phyloP scores from a whole-genome alignment of 371 early-diverging fungal genomes.

The Mortierella sp. region DNA sequence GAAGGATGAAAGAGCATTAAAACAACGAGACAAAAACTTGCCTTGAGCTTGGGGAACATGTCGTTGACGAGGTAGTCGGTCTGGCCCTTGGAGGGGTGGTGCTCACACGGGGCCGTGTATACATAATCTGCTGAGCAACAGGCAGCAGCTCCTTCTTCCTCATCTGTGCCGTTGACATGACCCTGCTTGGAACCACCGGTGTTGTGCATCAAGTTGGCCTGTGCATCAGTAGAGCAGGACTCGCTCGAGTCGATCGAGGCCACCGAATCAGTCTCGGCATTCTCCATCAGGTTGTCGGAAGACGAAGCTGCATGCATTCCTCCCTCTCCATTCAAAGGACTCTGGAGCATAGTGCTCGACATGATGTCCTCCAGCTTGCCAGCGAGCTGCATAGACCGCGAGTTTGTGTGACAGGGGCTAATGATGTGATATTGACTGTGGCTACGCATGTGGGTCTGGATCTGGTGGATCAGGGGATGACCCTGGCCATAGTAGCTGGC shows the following conservation, averaged over 20 bases:
- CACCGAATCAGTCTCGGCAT: conserved; percentile 4
- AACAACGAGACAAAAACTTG: conserved; percentile 17
- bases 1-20: background rate
- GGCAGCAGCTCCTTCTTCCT: background rate
- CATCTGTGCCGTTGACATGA: background rate
- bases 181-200: background rate
- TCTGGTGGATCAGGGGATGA: conserved; percentile 39
- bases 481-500: conserved; percentile 28
- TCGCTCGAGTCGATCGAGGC: conserved; percentile 7
- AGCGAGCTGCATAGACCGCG: conserved; percentile 43
- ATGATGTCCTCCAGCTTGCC: conserved; percentile 49
- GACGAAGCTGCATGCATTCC: background rate
- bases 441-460: conserved; percentile 34
- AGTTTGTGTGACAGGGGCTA: conserved; percentile 36
- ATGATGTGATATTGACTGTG: conserved; percentile 29
- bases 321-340: conserved; percentile 2
- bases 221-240: background rate
- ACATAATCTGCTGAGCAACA: conserved; percentile 49
- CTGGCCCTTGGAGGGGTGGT: conserved; percentile 56
- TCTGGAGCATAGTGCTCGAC: conserved; percentile 34
- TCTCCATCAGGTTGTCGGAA: conserved; percentile 7
- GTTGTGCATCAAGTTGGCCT: background rate
- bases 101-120: conserved; percentile 59
- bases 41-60: conserved; percentile 56
- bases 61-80: conserved; percentile 58